A percentile compares a stretch with the other conserved stretches of the same genome.
Evolutionary conservation across 257 asterid species (phyloP).

Genomic region (Solanum piurae): DNA sequence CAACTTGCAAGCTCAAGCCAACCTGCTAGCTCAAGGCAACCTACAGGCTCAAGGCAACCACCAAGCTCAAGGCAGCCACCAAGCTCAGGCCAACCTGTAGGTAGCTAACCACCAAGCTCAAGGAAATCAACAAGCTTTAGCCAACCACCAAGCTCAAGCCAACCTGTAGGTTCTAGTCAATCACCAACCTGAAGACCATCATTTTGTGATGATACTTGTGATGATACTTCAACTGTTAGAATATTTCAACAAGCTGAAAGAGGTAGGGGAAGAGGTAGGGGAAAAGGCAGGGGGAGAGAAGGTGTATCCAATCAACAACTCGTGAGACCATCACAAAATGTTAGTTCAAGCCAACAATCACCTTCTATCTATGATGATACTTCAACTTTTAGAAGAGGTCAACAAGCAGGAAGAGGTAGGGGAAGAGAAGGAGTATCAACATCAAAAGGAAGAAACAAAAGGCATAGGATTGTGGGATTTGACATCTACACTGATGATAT

Average conservation of each 20-base stretch:
- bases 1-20: neutral
- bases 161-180: neutral
- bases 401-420: neutral
- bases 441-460: too few species aligned
- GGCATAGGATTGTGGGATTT: neutral
- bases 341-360: too few species aligned
- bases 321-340: too few species aligned
- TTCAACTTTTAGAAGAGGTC: neutral
- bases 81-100: neutral
- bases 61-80: neutral
- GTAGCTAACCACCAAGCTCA: too few species aligned
- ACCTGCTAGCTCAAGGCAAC: neutral
- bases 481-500: too few species aligned
- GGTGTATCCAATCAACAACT: neutral
- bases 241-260: neutral
- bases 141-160: too few species aligned
- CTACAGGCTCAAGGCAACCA: accelerated
- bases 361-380: neutral
- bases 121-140: too few species aligned
- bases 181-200: neutral
- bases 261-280: neutral
- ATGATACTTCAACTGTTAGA: neutral
- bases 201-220: neutral
- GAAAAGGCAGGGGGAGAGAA: accelerated
- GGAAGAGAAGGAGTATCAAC: neutral